A percentile compares a stretch with the other conserved stretches of the same genome.
phyloP scores from a whole-genome alignment of 306 rosid genomes.

The Leucaena leucocephala region DNA sequence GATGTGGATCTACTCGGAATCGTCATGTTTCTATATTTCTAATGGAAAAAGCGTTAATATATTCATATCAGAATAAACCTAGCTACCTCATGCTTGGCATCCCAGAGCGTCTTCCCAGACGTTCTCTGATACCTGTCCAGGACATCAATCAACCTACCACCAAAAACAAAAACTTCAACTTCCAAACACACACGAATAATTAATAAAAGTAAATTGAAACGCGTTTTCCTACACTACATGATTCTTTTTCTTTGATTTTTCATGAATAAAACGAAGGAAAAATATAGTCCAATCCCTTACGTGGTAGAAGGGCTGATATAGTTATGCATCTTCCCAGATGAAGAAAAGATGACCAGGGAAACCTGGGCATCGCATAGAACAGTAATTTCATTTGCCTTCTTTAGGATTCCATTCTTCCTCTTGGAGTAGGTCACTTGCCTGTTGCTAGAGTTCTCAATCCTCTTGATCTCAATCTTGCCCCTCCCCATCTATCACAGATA shows the following conservation, averaged over 20 bases:
- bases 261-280: neutral
- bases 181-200: neutral
- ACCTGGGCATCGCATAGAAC: constrained; percentile 80
- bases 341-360: constrained; percentile 56
- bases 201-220: neutral
- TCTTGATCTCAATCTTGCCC: constrained; percentile 89
- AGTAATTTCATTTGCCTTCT: constrained; percentile 75
- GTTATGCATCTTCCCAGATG: constrained; percentile 63
- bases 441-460: constrained; percentile 77
- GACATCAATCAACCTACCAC: constrained; percentile 57
- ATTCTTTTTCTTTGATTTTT: neutral
- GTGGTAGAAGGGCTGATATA: constrained; percentile 60
- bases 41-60: neutral
- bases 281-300: constrained; percentile 8
- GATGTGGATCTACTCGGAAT: constrained; percentile 66
- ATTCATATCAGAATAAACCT: neutral
- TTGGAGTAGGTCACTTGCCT: constrained; percentile 77
- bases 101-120: constrained; percentile 70
- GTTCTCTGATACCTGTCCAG: constrained; percentile 64
- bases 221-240: neutral
- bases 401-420: constrained; percentile 72
- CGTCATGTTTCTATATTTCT: constrained; percentile 35
- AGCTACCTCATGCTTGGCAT: constrained; percentile 79
- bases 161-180: neutral
- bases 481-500: constrained; percentile 62